phyloP scores from a whole-genome alignment of 331 rosid species.

The Malus hybrid region DNA sequence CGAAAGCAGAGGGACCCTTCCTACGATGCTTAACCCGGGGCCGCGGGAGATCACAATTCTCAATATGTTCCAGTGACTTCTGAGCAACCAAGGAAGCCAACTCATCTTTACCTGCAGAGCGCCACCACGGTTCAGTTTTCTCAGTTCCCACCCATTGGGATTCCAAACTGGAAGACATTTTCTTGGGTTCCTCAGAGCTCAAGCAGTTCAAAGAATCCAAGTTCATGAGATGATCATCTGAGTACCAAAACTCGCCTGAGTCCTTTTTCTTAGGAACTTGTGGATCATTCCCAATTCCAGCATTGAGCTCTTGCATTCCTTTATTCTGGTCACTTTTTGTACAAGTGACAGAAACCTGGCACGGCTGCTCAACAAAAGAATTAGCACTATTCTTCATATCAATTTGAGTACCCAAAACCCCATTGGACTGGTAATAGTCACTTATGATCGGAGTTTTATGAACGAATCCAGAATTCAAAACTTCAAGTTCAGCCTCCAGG shows the following conservation, averaged over 20 bases:
- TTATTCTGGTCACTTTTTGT: slow-evolving; percentile 16
- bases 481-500: slow-evolving; percentile 32
- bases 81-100: slow-evolving; percentile 78
- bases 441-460: slow-evolving; percentile 15
- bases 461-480: slow-evolving; percentile 24
- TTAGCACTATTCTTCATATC: slow-evolving; percentile 12
- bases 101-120: slow-evolving; percentile 64
- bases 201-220: slow-evolving; percentile 37
- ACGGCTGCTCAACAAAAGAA: slow-evolving; percentile 12
- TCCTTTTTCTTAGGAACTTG: slow-evolving; percentile 35
- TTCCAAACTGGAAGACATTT: slow-evolving; percentile 41
- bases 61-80: slow-evolving; percentile 59
- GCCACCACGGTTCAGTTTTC: slow-evolving; percentile 80
- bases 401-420: slow-evolving; percentile 7
- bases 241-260: slow-evolving; percentile 33
- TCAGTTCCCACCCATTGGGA: slow-evolving; percentile 43
- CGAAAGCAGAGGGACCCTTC: slow-evolving; percentile 19
- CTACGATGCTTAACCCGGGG: slow-evolving; percentile 43
- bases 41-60: slow-evolving; percentile 86
- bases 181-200: slow-evolving; percentile 34
- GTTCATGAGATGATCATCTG: slow-evolving; percentile 41
- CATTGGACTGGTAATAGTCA: slow-evolving; percentile 20
- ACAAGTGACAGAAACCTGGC: slow-evolving; percentile 24
- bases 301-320: slow-evolving; percentile 32
- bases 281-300: slow-evolving; percentile 19